Conservation (phyloP, 306 rosid species). For the Gynostemma pentaphyllum region DNA sequence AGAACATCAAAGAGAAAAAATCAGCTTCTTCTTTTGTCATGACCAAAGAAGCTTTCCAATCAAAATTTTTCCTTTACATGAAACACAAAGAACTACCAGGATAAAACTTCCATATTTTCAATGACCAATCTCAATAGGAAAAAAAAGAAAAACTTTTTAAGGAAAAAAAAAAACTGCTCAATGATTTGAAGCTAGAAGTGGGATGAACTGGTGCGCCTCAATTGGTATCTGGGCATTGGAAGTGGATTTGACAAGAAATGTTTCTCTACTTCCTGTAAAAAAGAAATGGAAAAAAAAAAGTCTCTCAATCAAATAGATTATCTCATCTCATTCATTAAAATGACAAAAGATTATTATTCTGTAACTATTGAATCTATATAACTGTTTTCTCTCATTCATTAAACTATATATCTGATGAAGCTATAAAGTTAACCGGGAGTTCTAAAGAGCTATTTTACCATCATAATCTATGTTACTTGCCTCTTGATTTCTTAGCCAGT, state of each 20-base stretch:
- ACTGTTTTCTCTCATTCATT: no score
- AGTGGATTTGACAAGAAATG: conserved; percentile 13
- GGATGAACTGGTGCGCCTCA: conserved; percentile 18
- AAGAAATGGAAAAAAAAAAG: background rate
- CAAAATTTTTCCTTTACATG: background rate
- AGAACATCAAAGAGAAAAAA: background rate
- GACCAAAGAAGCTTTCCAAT: background rate
- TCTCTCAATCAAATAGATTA: background rate
- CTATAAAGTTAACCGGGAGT: no score
- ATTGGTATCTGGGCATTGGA: conserved; percentile 13
- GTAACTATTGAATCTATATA: no score
- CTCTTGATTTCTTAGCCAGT: conserved; percentile 28
- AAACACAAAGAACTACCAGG: background rate
- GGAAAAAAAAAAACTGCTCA: background rate
- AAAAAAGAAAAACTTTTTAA: no score
- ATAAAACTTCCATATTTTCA: background rate
- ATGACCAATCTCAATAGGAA: background rate
- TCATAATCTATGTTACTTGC: no score
- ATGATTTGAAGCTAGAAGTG: background rate
- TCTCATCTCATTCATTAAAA: no score
- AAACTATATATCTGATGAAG: no score
- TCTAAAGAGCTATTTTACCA: no score
- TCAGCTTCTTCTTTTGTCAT: background rate
- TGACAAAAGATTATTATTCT: no score
- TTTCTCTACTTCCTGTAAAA: conserved; percentile 33